These are phyloP conservation scores for Boletus pseudopeckii DNA, from an alignment of 768 basidiomycete species.

Conservation along the genomic window DNA sequence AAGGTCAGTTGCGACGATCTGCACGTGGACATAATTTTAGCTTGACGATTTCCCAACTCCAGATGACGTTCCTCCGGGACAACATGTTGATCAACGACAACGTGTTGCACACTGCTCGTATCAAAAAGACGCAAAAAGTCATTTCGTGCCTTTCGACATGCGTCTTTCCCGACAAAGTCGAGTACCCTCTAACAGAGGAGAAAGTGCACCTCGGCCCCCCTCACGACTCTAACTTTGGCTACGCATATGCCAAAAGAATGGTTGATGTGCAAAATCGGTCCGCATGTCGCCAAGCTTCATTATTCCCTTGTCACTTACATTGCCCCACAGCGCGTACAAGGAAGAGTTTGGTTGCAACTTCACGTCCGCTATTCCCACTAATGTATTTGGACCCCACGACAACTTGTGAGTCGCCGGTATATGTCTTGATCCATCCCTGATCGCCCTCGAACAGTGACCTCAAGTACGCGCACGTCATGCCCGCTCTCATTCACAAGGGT, in stretches of 20 bases:
- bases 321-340: conserved; percentile 74
- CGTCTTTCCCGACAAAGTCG: conserved; percentile 94
- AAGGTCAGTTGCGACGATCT: conserved; percentile 49
- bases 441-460: conserved; percentile 58
- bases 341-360: conserved; percentile 94
- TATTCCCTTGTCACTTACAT: background rate
- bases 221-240: conserved; percentile 94
- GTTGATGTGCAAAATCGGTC: conserved; percentile 96
- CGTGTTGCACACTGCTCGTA: conserved; percentile 73
- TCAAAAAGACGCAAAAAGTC: conserved; percentile 66
- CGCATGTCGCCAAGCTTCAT: conserved; percentile 20
- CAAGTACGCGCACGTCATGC: conserved; percentile 91
- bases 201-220: conserved; percentile 93
- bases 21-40: background rate
- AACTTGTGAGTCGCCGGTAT: conserved; percentile 63
- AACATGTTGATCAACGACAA: conserved; percentile 96
- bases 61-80: conserved; percentile 91
- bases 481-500: conserved; percentile 90
- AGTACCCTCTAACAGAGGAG: conserved; percentile 88
- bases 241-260: conserved; percentile 93
- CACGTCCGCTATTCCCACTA: conserved; percentile 95
- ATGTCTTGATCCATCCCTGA: background rate
- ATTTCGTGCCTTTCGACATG: conserved; percentile 97
- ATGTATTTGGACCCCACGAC: conserved; percentile 93
- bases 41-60: background rate